phyloP scores from a whole-genome alignment of 116 monocot species.

The Cymodocea nodosa region DNA sequence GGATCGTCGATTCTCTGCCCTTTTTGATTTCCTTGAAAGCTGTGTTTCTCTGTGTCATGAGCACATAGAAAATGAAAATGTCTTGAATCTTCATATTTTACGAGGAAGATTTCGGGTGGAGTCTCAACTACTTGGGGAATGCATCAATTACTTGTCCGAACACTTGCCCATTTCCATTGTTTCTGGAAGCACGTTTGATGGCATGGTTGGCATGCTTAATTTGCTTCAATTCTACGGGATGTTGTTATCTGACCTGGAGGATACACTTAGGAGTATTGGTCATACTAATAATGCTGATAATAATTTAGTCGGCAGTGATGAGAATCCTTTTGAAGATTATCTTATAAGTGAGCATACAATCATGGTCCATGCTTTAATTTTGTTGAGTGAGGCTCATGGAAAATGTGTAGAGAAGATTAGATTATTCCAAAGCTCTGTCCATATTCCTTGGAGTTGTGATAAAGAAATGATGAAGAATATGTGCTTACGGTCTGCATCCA shows the following conservation, averaged over 20 bases:
- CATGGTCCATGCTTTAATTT: constrained; percentile 13
- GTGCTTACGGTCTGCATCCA: constrained; percentile 4
- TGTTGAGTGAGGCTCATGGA: constrained; percentile 26
- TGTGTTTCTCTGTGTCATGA: constrained; percentile 14
- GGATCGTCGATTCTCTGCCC: constrained; percentile 15
- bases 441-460: neutral
- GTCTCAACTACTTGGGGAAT: constrained; percentile 5
- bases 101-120: constrained; percentile 11
- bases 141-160: constrained; percentile 5
- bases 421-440: neutral
- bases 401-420: constrained; percentile 1
- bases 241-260: constrained; percentile 15
- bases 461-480: neutral
- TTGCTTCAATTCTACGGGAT: constrained; percentile 7
- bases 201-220: constrained; percentile 14
- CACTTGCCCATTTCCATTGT: constrained; percentile 20
- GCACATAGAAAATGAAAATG: constrained; percentile 15
- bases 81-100: neutral
- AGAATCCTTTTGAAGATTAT: neutral
- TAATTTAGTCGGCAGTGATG: neutral
- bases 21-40: constrained; percentile 31
- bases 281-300: no score
- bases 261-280: neutral
- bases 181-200: constrained; percentile 3
- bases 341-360: neutral